Conservation (phyloP, 1,284 basidiomycete genomes). For the Tylopilus orsonianus region DNA sequence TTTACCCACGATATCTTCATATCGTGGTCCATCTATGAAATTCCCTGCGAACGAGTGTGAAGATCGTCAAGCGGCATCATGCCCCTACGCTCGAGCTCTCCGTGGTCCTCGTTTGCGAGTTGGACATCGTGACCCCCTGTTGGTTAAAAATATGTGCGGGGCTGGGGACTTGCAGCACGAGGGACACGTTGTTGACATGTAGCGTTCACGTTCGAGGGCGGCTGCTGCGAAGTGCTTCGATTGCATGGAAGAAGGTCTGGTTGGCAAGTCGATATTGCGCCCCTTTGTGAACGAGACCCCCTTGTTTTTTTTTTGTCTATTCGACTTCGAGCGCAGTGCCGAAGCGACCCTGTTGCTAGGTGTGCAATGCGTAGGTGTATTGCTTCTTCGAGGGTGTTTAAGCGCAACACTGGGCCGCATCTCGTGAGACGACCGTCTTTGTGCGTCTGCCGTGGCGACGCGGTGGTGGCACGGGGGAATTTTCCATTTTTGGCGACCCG, state of each 20-base stretch:
- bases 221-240: neutral
- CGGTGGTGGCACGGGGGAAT: too few relatives aligned
- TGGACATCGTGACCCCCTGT: neutral
- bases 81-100: neutral
- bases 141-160: constrained; percentile 3
- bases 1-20: constrained; percentile 26
- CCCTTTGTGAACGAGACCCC: too few relatives aligned
- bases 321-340: neutral
- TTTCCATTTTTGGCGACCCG: too few relatives aligned
- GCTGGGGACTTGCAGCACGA: neutral
- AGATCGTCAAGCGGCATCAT: constrained; percentile 6
- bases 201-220: neutral
- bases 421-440: too few relatives aligned
- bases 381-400: neutral
- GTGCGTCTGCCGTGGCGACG: too few relatives aligned
- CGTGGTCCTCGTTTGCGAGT: neutral
- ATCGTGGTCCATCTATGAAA: constrained; percentile 28
- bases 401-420: neutral
- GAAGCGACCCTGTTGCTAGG: neutral
- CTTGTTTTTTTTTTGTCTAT: neutral
- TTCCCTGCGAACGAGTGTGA: constrained; percentile 9
- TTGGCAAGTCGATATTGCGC: neutral
- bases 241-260: neutral
- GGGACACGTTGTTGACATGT: neutral
- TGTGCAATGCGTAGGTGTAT: too few relatives aligned